phyloP scores from a whole-genome alignment of 208 protist species.

The Novymonas esmeraldas region DNA sequence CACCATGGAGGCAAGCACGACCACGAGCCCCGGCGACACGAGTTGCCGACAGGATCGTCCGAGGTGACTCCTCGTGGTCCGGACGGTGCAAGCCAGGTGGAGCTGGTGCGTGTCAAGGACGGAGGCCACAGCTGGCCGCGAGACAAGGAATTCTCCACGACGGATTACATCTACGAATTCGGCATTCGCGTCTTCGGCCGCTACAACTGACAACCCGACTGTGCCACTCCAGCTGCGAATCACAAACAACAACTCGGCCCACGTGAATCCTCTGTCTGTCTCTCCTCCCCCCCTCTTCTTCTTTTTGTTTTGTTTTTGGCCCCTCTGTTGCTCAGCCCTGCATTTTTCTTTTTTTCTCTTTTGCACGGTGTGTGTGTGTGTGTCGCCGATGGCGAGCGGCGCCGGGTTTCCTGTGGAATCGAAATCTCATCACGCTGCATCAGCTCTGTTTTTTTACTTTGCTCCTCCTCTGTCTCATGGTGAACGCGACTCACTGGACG shows the following conservation, averaged over 20 bases:
- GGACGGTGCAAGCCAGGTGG: conserved; percentile 32
- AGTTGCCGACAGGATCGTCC: not conserved
- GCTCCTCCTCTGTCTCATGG: no score
- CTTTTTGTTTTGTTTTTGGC: not conserved
- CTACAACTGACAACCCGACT: conserved; percentile 21
- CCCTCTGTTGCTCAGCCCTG: not conserved
- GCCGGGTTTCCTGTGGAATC: no score
- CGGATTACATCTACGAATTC: conserved; percentile 72
- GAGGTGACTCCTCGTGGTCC: not conserved
- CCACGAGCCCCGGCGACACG: not conserved
- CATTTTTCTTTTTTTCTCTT: conserved; percentile 12
- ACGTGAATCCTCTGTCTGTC: not conserved
- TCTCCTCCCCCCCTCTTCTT: not conserved
- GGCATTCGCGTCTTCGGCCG: conserved; percentile 39
- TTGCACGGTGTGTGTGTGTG: no score
- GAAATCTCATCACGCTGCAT: no score
- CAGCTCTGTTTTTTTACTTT: no score
- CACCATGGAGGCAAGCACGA: not conserved
- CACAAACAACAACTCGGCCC: not conserved
- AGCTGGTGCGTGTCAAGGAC: conserved; percentile 53
- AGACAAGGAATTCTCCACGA: conserved; percentile 62
- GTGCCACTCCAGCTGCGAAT: not conserved
- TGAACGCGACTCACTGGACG: no score
- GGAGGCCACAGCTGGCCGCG: conserved; percentile 57
- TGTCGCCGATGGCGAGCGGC: no score